Base-by-base conservation (phyloP, 2,329 filamentous ascomycete genomes). In the Verticillium alfalfae region DNA sequence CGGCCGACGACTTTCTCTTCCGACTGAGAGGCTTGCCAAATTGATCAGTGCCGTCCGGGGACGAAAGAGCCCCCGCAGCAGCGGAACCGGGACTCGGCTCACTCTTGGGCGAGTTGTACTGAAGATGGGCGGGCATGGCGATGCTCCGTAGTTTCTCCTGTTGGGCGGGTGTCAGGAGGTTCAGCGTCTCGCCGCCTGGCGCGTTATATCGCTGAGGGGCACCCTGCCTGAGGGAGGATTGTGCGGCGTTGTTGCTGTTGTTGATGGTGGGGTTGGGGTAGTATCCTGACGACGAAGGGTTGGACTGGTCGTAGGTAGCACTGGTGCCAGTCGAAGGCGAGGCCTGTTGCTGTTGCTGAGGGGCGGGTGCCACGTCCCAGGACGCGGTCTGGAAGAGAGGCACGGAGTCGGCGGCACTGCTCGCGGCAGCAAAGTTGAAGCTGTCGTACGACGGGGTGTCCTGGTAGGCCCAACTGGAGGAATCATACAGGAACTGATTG, bases 1-100 rank as follows among this genome's bases (percentile, higher is more conserved):
- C 84, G 58, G 81, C 82, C 0, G 87, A 87, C 0, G 87, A 85
- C 76, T 92, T 93, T 67, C 90, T 84, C 76, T 92, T 93, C 67
- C 87, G 82, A 64, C 75, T 81, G 62, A 73, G 68, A 65, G 79
- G 80, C 63, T 75, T 76, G n/a, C 79, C 80, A 18, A 52, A 52
- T 52, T 52, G 45, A 31, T 81, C 70, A 34, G 75, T 73, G 31
- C 71, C 70, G 63, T 85, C 87, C n/a, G 88, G 88, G 2, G 88
- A 90, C 12, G 87, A 88, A 34, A 45, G 58, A 13, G 58, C 41
- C 59, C 78, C 75, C 5, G 75, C 74, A 22, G 75, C 78, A 61
- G 78, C 78, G 10, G 85, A 88, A 65, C 83, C 80, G 16, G 86
- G 84, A 66, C 85, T 88, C 56, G 81, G 76, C 65, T 81, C 81